A percentile compares a stretch with the other conserved stretches of the same genome.
These are phyloP conservation scores for Histomonas meleagridis DNA, from an alignment of 208 protist genomes.

Conservation along the genomic window DNA sequence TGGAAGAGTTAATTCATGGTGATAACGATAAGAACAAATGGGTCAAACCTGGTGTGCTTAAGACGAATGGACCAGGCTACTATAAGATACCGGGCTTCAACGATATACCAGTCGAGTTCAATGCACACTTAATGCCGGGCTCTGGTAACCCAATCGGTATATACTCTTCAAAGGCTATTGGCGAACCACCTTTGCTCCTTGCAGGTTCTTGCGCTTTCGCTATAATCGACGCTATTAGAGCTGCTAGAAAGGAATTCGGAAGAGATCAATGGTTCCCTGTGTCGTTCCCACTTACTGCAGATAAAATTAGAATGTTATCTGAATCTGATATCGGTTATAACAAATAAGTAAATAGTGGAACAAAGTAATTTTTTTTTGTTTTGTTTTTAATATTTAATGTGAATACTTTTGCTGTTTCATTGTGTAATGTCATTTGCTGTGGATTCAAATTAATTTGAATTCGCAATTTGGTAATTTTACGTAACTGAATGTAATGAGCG, in stretches of 20 bases:
- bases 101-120: constrained; percentile 60
- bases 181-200: constrained; percentile 70
- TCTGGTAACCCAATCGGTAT: constrained; percentile 46
- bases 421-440: too few relatives aligned
- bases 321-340: too few relatives aligned
- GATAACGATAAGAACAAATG: neutral
- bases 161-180: constrained; percentile 56
- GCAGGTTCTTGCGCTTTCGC: constrained; percentile 62
- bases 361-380: too few relatives aligned
- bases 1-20: constrained; percentile 22
- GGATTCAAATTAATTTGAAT: too few relatives aligned
- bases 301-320: neutral
- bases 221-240: constrained; percentile 59
- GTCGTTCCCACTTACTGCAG: neutral
- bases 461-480: too few relatives aligned
- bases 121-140: neutral
- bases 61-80: constrained; percentile 46
- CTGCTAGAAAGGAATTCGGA: neutral
- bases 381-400: too few relatives aligned
- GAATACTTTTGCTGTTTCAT: too few relatives aligned
- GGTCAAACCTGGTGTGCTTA: constrained; percentile 41
- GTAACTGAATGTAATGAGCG: too few relatives aligned
- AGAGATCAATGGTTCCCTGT: neutral
- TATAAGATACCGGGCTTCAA: constrained; percentile 64
- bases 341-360: too few relatives aligned